These are phyloP conservation scores for Leccinellum albellum DNA, from an alignment of 768 basidiomycete species.

Conservation along the genomic window DNA sequence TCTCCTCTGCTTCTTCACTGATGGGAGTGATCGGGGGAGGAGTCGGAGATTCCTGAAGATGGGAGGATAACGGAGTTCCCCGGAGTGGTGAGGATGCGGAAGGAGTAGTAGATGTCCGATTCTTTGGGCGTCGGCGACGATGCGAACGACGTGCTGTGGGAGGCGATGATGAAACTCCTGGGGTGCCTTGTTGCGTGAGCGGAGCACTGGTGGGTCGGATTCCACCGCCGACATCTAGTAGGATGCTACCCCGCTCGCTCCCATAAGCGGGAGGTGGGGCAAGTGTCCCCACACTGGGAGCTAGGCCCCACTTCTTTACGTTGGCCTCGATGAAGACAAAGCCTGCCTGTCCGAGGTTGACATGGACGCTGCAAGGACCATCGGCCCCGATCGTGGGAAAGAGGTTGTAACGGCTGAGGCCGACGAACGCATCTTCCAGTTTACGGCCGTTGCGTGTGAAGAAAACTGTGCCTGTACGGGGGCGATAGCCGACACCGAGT, in stretches of 20 bases:
- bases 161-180: conserved; percentile 43
- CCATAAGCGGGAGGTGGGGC: conserved; percentile 98
- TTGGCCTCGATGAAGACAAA: conserved; percentile 99
- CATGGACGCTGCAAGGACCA: conserved; percentile 93
- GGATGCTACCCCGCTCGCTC: conserved; percentile 92
- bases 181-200: conserved; percentile 40
- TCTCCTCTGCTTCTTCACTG: conserved; percentile 55
- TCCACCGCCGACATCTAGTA: conserved; percentile 76
- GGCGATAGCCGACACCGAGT: conserved; percentile 92
- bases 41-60: conserved; percentile 47
- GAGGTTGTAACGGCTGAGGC: conserved; percentile 85
- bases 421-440: conserved; percentile 93
- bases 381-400: conserved; percentile 98
- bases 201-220: conserved; percentile 36
- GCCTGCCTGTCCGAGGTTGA: conserved; percentile 95
- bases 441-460: conserved; percentile 98
- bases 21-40: conserved; percentile 77
- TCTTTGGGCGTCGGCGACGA: conserved; percentile 55
- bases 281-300: conserved; percentile 93
- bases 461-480: conserved; percentile 96
- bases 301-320: conserved; percentile 99
- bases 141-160: conserved; percentile 53
- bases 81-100: conserved; percentile 66
- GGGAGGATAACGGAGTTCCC: conserved; percentile 41
- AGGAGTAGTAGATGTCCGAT: conserved; percentile 34